Evolutionary conservation across 78 protist genomes (phyloP).

Genomic region (Dictyostelium capitatum): DNA sequence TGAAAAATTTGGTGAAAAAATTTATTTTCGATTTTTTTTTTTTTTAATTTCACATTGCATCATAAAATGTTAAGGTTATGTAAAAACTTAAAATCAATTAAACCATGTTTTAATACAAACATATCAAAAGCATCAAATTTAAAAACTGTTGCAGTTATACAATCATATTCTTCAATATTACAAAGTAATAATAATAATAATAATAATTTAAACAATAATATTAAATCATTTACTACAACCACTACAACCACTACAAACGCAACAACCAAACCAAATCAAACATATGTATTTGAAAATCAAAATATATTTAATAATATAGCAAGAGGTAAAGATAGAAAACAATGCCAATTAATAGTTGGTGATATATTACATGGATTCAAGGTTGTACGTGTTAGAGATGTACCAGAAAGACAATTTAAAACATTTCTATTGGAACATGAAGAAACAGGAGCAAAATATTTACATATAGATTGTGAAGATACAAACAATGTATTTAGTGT

Average conservation of each 20-base stretch:
- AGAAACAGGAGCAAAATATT: conserved; percentile 79
- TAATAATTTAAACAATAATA: not conserved
- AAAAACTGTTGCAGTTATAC: not conserved
- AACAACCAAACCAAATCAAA: conserved; percentile 11
- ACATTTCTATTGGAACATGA: conserved; percentile 56
- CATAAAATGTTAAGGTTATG: not conserved
- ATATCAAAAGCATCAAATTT: not conserved
- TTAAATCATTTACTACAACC: not conserved
- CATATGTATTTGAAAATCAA: conserved; percentile 7
- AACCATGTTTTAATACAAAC: not conserved
- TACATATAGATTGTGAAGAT: conserved; percentile 81
- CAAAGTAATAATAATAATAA: not conserved
- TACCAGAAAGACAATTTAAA: conserved; percentile 60
- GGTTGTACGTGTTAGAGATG: conserved; percentile 31
- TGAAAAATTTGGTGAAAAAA: too few species aligned
- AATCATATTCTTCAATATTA: not conserved
- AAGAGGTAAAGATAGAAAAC: conserved; percentile 43
- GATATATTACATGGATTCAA: conserved; percentile 63
- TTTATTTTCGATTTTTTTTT: too few species aligned
- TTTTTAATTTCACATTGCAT: too few species aligned
- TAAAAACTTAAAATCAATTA: not conserved
- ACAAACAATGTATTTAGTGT: conserved; percentile 87
- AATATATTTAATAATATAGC: not conserved
- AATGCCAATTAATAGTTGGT: conserved; percentile 6
- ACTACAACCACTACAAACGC: not conserved